Evolutionary conservation across 2,329 filamentous ascomycete species (phyloP).

Genomic region (Boeremia exigua): DNA sequence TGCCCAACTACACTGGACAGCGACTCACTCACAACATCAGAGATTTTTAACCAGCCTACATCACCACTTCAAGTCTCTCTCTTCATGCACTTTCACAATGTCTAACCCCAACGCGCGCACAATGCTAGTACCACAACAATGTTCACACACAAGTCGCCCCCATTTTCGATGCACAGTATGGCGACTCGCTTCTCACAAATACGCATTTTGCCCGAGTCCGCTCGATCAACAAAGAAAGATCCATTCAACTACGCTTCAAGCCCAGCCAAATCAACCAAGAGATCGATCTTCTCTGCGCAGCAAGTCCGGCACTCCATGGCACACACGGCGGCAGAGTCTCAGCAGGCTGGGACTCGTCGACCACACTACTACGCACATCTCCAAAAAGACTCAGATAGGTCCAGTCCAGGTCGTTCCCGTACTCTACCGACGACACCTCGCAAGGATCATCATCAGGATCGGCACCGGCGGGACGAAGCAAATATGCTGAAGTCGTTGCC

Average conservation of each 20-base stretch:
- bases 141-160: constrained; percentile 10
- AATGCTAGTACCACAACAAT: constrained; percentile 14
- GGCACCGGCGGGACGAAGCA: not conserved
- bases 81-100: constrained; percentile 10
- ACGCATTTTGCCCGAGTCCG: not conserved
- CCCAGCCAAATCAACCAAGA: not conserved
- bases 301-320: constrained; percentile 2
- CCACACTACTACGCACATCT: constrained; percentile 7
- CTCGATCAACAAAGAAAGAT: not conserved
- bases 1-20: constrained; percentile 11
- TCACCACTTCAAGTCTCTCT: not conserved
- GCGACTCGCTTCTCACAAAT: constrained; percentile 3
- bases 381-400: constrained; percentile 3
- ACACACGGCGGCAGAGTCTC: constrained; percentile 3
- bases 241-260: constrained; percentile 1
- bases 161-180: constrained; percentile 4
- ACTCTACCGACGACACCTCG: constrained; percentile 5
- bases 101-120: not conserved
- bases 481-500: not conserved
- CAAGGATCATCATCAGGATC: constrained; percentile 13
- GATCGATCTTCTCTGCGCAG: not conserved
- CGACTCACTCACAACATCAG: constrained; percentile 5
- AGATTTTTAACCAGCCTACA: not conserved
- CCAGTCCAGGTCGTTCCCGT: constrained; percentile 10
- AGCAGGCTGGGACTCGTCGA: constrained; percentile 14